These are phyloP conservation scores for Phoma sp. DNA, from an alignment of 2,329 filamentous ascomycete genomes.

Conservation along the genomic window DNA sequence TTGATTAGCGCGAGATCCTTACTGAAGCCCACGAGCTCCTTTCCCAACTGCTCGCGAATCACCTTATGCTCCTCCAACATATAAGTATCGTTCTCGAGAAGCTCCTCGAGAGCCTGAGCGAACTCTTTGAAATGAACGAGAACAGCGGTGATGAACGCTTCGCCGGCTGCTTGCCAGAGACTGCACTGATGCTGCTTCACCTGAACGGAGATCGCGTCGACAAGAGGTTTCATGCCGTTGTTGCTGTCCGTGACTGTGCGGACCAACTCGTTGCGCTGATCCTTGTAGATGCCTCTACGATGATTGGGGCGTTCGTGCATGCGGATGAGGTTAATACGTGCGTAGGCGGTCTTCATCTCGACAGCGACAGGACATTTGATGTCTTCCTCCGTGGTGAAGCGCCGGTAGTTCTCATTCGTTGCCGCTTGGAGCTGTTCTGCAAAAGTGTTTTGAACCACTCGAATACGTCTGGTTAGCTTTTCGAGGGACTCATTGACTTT, in stretches of 20 bases:
- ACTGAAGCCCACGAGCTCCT: constrained; percentile 5
- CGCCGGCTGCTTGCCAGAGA: not conserved
- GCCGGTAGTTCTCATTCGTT: not conserved
- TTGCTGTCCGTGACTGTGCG: not conserved
- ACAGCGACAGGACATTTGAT: constrained; percentile 17
- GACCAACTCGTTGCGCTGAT: not conserved
- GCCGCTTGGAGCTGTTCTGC: not conserved
- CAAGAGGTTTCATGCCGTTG: not conserved
- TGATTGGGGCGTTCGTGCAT: not conserved
- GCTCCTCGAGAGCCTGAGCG: not conserved
- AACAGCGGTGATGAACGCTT: not conserved
- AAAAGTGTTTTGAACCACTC: not conserved
- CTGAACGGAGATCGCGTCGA: not conserved
- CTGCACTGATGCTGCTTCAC: constrained; percentile 1
- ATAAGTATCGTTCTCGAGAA: constrained; percentile 9
- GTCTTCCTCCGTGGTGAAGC: constrained; percentile 21
- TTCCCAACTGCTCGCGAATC: constrained; percentile 1
- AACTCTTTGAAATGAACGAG: constrained; percentile 3
- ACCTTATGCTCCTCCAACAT: not conserved
- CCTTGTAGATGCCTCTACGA: constrained; percentile 1
- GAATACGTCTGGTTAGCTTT: not conserved
- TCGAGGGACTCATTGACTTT: not conserved
- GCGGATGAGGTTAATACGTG: not conserved
- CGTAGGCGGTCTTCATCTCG: constrained; percentile 10
- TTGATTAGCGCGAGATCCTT: not conserved